Base-by-base conservation (phyloP, 1,139 yeast species). In the Taphrina populina region DNA sequence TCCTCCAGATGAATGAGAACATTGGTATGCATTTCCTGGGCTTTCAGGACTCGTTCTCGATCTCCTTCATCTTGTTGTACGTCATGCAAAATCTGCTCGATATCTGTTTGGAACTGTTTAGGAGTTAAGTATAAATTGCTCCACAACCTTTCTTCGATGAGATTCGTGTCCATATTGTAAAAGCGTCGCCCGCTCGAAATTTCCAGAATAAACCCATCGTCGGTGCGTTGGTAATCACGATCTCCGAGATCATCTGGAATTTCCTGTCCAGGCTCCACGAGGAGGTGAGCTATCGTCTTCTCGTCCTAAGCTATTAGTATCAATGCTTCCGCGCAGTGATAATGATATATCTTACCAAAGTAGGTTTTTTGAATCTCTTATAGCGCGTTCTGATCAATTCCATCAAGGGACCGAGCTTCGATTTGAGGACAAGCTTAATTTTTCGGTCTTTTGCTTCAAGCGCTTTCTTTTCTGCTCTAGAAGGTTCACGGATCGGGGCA, bases 1-100 rank as follows among this genome's bases (percentile, higher is more conserved):
- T 94, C 99, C 64, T 94, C 98, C 54, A 92, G 78, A 8, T 94
- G 95, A 67, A 94, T 95, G 69, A 88, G 95, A 0, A 96, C 96
- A 71, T 92, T 90, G 7, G 97, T 95, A 66, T 81, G 78, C 97
- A 94, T 88, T 69, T 94, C 98, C 60, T 92, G 86, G 0, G 97
- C 96, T 67, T 57, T 43, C 43, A 57, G 27, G 11, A 44, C 32
- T 17, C 40, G 27, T 27, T 47, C 58, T 17, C 36, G 30, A 47
- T 97, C 77, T 62, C 90, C 97, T 0, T 87, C 88, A 5, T 78
- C 71, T 0, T 83, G 80, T 27, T 78, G 75, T 0, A 95, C 79
- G 70, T 94, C 99, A 44, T 77, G 76, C 44, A 87, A 83, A 45
- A 94, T 90, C 80, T 85, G 77, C 66, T 82, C 87, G 51, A 94